Conservation (phyloP, 768 basidiomycete species). For the Tulasnella sp. region DNA sequence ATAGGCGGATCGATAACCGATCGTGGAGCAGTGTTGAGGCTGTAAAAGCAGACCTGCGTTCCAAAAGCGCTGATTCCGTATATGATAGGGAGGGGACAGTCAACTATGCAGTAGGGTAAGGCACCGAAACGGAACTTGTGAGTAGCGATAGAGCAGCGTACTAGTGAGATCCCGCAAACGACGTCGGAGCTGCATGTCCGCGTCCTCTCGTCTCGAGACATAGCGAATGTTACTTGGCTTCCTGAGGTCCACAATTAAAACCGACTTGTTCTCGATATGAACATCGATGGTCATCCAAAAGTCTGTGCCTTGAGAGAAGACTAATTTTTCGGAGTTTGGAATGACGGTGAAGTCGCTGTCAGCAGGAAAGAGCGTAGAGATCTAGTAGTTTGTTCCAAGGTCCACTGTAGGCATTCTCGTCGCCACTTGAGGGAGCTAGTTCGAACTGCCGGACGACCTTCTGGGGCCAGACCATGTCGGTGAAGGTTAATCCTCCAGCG, state of each 20-base stretch:
- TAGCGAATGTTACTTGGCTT: neutral
- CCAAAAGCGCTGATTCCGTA: conserved; percentile 28
- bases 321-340: conserved; percentile 19
- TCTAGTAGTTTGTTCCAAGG: conserved; percentile 30
- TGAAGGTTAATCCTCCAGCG: too few species aligned
- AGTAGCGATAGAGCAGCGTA: neutral
- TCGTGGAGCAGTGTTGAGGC: neutral
- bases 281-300: conserved; percentile 20
- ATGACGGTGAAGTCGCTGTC: conserved; percentile 27
- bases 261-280: conserved; percentile 22
- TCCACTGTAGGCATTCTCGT: conserved; percentile 17
- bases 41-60: conserved; percentile 26
- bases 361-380: conserved; percentile 28
- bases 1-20: conserved; percentile 7
- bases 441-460: conserved; percentile 5
- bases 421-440: neutral
- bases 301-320: conserved; percentile 2
- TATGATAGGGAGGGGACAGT: conserved; percentile 21
- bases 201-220: neutral
- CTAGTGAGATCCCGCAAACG: neutral
- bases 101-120: neutral
- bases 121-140: neutral
- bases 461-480: neutral
- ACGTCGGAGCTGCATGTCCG: neutral
- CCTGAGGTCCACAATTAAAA: conserved; percentile 26